Base-by-base conservation (phyloP, 306 rosid genomes). In the Cicer chorassanicum region DNA sequence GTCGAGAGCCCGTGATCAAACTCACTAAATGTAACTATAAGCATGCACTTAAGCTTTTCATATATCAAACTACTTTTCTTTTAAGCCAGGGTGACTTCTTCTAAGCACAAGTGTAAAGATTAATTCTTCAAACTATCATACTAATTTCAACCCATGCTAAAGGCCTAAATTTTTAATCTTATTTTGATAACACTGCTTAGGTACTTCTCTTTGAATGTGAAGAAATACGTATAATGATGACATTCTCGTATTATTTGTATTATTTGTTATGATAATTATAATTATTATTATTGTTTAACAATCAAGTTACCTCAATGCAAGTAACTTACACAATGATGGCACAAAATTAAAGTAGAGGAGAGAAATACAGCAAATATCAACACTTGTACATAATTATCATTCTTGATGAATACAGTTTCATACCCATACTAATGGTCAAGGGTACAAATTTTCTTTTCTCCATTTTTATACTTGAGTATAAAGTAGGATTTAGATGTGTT, bases 371-470 rank as follows among this genome's bases (percentile, higher is more conserved):
- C 9, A 63, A 53, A 29, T 51, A 42, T 16, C 11, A 29, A 61
- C 62, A 65, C 70, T 18, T 12, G 53, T 59, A 48, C 48, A 74
- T 57, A 57, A 57, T 67, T 67, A 67, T 74, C 34, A 40, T 67
- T 57, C 56, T 80, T 42, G 60, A 55, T 55, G 69, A 44, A 38
- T 55, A 57, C 34, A n/a, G 15, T 49, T 65, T 11, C 46, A 21
- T n/a, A 13, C 56, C 65, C 51, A 56, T 64, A 53, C 51, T 38
- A 66, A 65, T 62, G 74, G 79, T 65, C 83, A 73, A 80, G 70
- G 65, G 65, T 42, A 66, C 70, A 19, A 9, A 13, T 55, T 79
- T 80, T 79, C 68, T 65, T 39, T 54, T 63, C 68, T 53, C 43
- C 18, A n/a, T 42, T 43, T 38, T 19, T 41, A 41, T 42, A 51